Evolutionary conservation across 345 rosid species (phyloP), one percentile per base, ranked within the genome.

Genomic region (Punica granatum): DNA sequence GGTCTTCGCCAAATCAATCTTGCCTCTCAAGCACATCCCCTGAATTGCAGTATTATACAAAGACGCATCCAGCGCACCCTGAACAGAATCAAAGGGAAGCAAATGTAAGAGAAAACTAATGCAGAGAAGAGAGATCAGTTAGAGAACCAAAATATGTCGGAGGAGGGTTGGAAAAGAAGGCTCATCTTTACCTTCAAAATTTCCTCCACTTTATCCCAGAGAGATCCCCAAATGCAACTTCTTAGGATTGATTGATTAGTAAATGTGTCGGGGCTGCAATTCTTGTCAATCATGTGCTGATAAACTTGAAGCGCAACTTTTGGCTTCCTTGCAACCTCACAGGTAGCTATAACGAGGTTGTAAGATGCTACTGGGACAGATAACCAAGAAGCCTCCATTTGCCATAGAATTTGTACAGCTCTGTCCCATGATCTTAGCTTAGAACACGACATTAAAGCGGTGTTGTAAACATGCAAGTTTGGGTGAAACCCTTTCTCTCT

Each of bases 171-270:
- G 11, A 37, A 44, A 61, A 35, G 48, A n/a, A 42, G 12, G 9
- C 12, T 67, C 33, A 70, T 56, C 74, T 77, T 60, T 74, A 86
- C 94, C 73, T 83, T 72, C 19, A 90, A 72, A 63, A 90, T 85
- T 64, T 78, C 87, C 43, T 80, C 82, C 67, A 85, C 90, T 76
- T 87, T 82, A 36, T 48, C 72, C 96, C 93, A 92, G 26, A 84
- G 83, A 33, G 93, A 90, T 67, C 90, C 96, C 98, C 93, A 84
- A 46, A 88, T 73, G 76, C 92, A 90, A 67, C 85, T 75, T 77
- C 97, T 77, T 70, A 86, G 41, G 60, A 92, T 76, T 0, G 96
- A 83, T 54, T 84, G 67, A 75, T 85, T 75, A n/a, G 93, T 88
- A 65, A 86, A 90, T 23, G 82, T 86, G 74, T 90, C 85, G 6